phyloP scores from a whole-genome alignment of 768 basidiomycete species.

The Cystofilobasidium macerans region DNA sequence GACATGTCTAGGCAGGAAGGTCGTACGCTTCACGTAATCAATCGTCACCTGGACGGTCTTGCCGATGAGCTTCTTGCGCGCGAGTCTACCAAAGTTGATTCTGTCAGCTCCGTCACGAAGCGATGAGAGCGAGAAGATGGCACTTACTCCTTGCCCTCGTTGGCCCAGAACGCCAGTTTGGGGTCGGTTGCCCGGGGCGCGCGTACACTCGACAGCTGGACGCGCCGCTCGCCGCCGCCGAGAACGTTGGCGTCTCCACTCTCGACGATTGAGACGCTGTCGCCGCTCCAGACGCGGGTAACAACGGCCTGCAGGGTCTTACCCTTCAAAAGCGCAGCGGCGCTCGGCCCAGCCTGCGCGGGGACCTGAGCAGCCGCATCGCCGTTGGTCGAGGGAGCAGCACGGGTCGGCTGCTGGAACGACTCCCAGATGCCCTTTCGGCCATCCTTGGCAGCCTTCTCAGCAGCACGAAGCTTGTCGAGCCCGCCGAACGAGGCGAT shows the following conservation, averaged over 20 bases:
- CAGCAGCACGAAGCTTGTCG: conserved; percentile 75
- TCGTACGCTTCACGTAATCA: conserved; percentile 61
- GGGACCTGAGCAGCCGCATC: conserved; percentile 41
- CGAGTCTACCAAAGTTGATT: conserved; percentile 42
- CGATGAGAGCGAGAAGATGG: background rate
- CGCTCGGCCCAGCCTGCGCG: conserved; percentile 5
- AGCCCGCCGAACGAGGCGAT: conserved; percentile 71
- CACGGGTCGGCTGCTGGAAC: conserved; percentile 16
- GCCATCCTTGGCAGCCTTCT: conserved; percentile 52
- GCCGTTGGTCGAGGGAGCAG: conserved; percentile 35
- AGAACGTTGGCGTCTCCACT: conserved; percentile 41
- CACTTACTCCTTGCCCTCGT: conserved; percentile 66
- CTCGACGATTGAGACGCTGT: conserved; percentile 71
- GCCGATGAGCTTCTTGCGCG: conserved; percentile 83
- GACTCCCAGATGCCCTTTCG: conserved; percentile 40
- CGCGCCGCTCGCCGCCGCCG: conserved; percentile 51
- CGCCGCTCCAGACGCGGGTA: conserved; percentile 78
- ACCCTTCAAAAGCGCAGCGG: conserved; percentile 31
- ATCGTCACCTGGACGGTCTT: conserved; percentile 43
- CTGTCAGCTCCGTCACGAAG: background rate
- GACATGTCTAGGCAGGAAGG: background rate
- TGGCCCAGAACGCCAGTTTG: conserved; percentile 73
- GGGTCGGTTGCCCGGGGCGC: conserved; percentile 79
- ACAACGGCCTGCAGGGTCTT: conserved; percentile 66
- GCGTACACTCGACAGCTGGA: conserved; percentile 79